A percentile compares a stretch with the other conserved stretches of the same genome.
phyloP scores from a whole-genome alignment of 331 rosid species.

The Malus hybrid region DNA sequence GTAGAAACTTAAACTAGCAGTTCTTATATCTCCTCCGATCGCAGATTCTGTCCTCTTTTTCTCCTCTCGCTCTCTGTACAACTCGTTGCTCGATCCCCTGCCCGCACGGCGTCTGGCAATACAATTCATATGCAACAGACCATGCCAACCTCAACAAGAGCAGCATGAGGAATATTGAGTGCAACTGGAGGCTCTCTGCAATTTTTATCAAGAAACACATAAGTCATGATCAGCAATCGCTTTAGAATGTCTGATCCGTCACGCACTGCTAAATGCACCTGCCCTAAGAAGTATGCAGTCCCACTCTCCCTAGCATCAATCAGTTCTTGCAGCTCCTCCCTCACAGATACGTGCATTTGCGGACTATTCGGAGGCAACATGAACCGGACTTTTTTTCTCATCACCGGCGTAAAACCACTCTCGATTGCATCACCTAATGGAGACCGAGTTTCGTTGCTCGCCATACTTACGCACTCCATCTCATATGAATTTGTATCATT shows the following conservation, averaged over 20 bases:
- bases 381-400: slow-evolving; percentile 58
- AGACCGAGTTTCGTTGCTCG: slow-evolving; percentile 31
- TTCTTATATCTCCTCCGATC: not conserved
- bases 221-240: slow-evolving; percentile 50
- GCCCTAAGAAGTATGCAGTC: slow-evolving; percentile 69
- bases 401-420: slow-evolving; percentile 2
- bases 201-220: slow-evolving; percentile 52
- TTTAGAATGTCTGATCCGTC: slow-evolving; percentile 43
- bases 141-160: slow-evolving; percentile 80
- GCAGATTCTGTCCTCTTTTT: not conserved
- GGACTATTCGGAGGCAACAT: slow-evolving; percentile 58
- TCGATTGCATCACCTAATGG: slow-evolving; percentile 18
- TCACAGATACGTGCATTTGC: slow-evolving; percentile 39
- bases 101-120: not conserved
- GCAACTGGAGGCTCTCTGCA: slow-evolving; percentile 60
- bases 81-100: not conserved
- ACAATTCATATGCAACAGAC: slow-evolving; percentile 32
- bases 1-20: not conserved
- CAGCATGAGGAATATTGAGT: slow-evolving; percentile 74
- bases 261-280: slow-evolving; percentile 54
- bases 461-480: not conserved
- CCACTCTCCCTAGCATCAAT: slow-evolving; percentile 84
- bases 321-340: slow-evolving; percentile 56
- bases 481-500: slow-evolving; percentile 15
- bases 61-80: not conserved